These are phyloP conservation scores for Hamamelis virginiana DNA, from an alignment of 164 flowering plant species.

Conservation along the genomic window DNA sequence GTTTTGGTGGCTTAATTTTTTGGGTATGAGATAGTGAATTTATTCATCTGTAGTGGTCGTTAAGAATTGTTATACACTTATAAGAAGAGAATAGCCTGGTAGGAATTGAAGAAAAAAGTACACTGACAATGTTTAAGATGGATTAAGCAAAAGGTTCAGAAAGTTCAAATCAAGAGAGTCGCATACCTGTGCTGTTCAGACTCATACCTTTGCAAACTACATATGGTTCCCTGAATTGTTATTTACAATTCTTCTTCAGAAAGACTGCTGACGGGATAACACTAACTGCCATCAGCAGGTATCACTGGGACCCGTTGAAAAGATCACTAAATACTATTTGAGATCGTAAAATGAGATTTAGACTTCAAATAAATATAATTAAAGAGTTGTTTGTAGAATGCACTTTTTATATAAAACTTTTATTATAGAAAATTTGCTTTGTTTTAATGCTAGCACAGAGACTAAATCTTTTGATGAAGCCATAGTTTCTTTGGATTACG, in stretches of 20 bases:
- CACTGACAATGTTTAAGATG: background rate
- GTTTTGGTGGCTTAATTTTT: too few species aligned
- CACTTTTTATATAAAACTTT: background rate
- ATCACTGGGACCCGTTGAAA: background rate
- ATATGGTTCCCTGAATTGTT: background rate
- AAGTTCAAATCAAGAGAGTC: background rate
- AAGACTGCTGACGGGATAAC: background rate
- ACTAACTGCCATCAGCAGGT: background rate
- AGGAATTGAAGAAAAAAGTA: background rate
- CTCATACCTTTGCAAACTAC: too few species aligned
- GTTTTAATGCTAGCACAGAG: background rate
- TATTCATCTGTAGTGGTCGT: background rate
- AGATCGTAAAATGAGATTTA: background rate
- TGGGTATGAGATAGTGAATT: too few species aligned
- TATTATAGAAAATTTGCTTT: background rate
- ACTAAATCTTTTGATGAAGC: background rate
- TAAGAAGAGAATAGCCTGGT: background rate
- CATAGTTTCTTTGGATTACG: constrained; percentile 1
- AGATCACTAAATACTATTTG: background rate
- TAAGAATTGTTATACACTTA: background rate
- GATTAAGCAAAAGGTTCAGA: background rate
- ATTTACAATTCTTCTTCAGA: background rate
- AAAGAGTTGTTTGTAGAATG: background rate
- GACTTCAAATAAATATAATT: background rate
- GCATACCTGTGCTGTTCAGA: background rate